phyloP scores from a whole-genome alignment of 2,329 filamentous ascomycete species.

The Fusarium sp. region DNA sequence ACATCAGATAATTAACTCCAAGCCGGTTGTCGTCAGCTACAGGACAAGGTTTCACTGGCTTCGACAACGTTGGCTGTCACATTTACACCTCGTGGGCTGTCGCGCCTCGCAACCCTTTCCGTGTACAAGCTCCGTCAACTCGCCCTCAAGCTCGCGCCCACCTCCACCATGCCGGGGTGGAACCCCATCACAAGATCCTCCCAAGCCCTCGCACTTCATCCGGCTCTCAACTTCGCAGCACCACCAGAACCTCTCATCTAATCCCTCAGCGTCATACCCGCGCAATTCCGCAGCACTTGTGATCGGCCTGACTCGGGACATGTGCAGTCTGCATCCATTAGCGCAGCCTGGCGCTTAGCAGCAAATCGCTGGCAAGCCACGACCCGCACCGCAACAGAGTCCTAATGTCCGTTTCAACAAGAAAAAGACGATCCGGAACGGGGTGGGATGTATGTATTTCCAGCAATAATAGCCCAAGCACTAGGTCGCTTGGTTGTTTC shows the following conservation, averaged over 20 bases:
- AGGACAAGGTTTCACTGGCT: constrained; percentile 15
- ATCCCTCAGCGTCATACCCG: constrained; percentile 19
- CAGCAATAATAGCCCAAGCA: constrained; percentile 1
- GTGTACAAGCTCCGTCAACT: constrained; percentile 6
- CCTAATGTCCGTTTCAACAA: not conserved
- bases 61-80: constrained; percentile 13
- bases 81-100: constrained; percentile 13
- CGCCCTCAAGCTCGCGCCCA: constrained; percentile 37
- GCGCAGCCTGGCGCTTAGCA: constrained; percentile 17
- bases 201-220: constrained; percentile 14
- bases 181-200: constrained; percentile 9
- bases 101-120: constrained; percentile 29
- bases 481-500: not conserved
- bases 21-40: not conserved
- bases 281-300: constrained; percentile 26
- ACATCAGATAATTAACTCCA: not conserved
- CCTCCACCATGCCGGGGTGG: constrained; percentile 13
- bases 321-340: constrained; percentile 23
- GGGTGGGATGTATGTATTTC: constrained; percentile 1
- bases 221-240: not conserved
- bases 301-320: constrained; percentile 35
- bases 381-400: constrained; percentile 11
- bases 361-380: constrained; percentile 18
- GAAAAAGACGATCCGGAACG: not conserved
- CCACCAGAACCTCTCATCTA: constrained; percentile 3